These are phyloP conservation scores for Anisodus acutangulus DNA, from an alignment of 257 asterid species.

Conservation along the genomic window DNA sequence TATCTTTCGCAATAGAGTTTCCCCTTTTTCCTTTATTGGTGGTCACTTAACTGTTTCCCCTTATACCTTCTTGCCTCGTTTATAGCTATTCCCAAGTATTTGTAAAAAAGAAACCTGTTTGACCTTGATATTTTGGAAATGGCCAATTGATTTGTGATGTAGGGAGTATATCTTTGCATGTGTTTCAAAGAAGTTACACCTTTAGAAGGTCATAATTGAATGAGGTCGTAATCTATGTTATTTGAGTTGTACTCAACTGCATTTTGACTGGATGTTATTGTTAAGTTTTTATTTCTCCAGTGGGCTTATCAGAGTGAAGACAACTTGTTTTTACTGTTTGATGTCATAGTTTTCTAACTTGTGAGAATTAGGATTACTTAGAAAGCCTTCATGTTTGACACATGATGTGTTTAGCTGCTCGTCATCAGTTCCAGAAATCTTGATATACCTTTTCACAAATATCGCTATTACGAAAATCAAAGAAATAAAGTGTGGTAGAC, in stretches of 20 bases:
- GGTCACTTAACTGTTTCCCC: not conserved
- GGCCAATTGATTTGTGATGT: not conserved
- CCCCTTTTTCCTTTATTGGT: constrained; percentile 5
- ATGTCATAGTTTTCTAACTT: not conserved
- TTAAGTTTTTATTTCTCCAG: not conserved
- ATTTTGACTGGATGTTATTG: not conserved
- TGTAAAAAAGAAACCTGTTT: not conserved
- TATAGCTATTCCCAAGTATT: not conserved
- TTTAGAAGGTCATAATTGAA: not conserved
- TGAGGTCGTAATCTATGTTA: not conserved
- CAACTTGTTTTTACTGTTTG: not conserved
- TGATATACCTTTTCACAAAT: not conserved
- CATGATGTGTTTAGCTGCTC: not conserved
- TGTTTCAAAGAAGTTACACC: not conserved
- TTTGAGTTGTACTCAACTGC: not conserved
- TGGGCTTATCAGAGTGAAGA: not conserved
- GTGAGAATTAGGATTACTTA: not conserved
- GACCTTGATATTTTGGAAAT: not conserved
- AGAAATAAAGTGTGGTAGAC: not conserved
- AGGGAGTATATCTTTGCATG: not conserved
- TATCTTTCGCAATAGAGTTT: not conserved
- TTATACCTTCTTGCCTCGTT: not conserved
- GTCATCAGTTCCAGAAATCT: not conserved
- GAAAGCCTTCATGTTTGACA: constrained; percentile 3
- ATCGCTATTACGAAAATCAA: not conserved